Evolutionary conservation across 805 yeast species (phyloP), one percentile per base, ranked within the genome.

Genomic region (Candida broadrunensis): DNA sequence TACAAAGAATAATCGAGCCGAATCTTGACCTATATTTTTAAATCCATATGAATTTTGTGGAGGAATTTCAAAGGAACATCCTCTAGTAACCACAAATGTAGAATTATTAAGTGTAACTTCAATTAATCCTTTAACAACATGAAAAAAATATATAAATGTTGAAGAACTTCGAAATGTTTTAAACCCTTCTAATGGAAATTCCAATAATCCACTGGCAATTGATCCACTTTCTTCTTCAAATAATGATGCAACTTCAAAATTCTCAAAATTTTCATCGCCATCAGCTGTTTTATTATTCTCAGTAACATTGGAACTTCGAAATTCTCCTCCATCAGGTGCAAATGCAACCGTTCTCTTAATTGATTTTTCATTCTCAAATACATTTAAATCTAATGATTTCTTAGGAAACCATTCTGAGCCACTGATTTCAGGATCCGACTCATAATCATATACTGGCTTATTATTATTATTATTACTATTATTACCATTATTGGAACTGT

Each of bases 51-150:
- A 72, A 55, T 85, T 86, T 4, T 83, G 84, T 65, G 84, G 77
- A 1, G 97, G 97, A 5, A 90, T 73, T 52, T 85, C 86, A 52
- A 89, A 83, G 4, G 91, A 77, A 39, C 95, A 84, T 1, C 96
- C 96, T 41, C 73, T 67, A 1, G 77, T 72, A 5, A 82, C 84
- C 3, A 80, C 62, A 56, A 89, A 86, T 17, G 66, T 70, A 16
- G 70, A 72, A 5, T 77, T 78, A 15, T 78, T 75, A 3, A 89
- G 48, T 1, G 80, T 76, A 2, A 86, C 90, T 51, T 86, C 87
- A 7, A 87, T 56, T 2, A 74, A 50, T 0, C 97, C 97, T 30
- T 72, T 66, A 4, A 85, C 73, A 33, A 89, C 88, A 55, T 81
- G 85, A 55, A 89, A 89, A 20, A 83, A 80, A 51, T 85, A 81